phyloP scores from a whole-genome alignment of 2,329 filamentous ascomycete genomes.

The Massarina eburnea region DNA sequence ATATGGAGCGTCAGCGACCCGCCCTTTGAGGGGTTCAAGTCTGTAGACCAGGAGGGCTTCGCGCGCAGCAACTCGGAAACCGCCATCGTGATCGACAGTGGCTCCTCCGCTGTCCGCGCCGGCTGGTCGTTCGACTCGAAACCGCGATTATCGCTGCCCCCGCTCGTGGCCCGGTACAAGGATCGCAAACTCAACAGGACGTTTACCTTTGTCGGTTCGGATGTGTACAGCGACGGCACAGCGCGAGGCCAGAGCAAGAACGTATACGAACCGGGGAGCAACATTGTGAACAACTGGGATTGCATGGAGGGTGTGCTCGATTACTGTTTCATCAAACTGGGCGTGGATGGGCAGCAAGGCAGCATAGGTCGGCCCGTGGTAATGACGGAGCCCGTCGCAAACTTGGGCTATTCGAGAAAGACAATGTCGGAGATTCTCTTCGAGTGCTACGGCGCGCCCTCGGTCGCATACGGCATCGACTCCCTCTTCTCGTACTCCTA shows the following conservation, averaged over 20 bases:
- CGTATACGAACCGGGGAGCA: constrained; percentile 86
- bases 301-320: constrained; percentile 93
- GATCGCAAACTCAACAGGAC: constrained; percentile 92
- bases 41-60: constrained; percentile 68
- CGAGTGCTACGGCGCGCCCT: constrained; percentile 90
- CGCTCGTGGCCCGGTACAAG: constrained; percentile 91
- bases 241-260: constrained; percentile 87
- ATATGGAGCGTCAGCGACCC: constrained; percentile 59
- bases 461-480: constrained; percentile 91
- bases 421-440: constrained; percentile 98
- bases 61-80: constrained; percentile 63
- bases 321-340: constrained; percentile 92
- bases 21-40: constrained; percentile 62
- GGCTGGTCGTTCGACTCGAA: constrained; percentile 91
- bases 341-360: constrained; percentile 74
- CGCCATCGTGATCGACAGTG: constrained; percentile 98
- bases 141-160: constrained; percentile 80
- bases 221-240: constrained; percentile 93
- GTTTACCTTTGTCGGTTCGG: constrained; percentile 87
- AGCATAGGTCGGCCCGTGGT: constrained; percentile 83
- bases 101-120: constrained; percentile 84
- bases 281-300: constrained; percentile 96
- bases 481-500: constrained; percentile 94
- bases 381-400: constrained; percentile 94
- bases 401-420: constrained; percentile 83